These are phyloP conservation scores for Rubia tinctorum DNA, from an alignment of 305 asterid species.

Conservation along the genomic window DNA sequence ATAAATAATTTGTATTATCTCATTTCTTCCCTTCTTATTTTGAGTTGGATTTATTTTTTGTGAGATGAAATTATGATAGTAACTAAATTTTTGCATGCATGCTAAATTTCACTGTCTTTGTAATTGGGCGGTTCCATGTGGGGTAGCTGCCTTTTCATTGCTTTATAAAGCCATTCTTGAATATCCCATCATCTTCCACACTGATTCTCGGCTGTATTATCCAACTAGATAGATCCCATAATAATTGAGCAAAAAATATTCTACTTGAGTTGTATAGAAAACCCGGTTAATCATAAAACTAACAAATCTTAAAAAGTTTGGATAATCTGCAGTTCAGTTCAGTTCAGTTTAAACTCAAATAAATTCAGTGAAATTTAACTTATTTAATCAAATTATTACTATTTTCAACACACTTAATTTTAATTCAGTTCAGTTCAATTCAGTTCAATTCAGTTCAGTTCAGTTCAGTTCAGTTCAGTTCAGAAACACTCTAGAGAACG, in stretches of 20 bases:
- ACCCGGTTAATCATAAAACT: too few species aligned
- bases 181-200: not conserved
- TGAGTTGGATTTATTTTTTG: not conserved
- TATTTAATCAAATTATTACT: too few species aligned
- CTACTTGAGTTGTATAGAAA: constrained; percentile 1
- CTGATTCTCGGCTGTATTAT: constrained; percentile 4
- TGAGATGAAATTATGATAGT: not conserved
- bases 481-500: too few species aligned
- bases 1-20: too few species aligned
- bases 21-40: not conserved
- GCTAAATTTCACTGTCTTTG: not conserved
- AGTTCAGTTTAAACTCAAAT: too few species aligned
- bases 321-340: too few species aligned
- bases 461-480: too few species aligned
- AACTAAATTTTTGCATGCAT: not conserved
- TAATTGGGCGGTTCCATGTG: not conserved
- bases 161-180: constrained; percentile 11
- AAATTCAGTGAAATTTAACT: too few species aligned
- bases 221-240: constrained; percentile 1
- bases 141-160: constrained; percentile 10
- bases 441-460: too few species aligned
- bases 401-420: too few species aligned
- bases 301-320: too few species aligned
- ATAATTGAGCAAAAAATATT: constrained; percentile 5
- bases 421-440: too few species aligned